Base-by-base conservation (phyloP, 176 grass and related monocot genomes). In the Rhipidocladum racemiflorum region DNA sequence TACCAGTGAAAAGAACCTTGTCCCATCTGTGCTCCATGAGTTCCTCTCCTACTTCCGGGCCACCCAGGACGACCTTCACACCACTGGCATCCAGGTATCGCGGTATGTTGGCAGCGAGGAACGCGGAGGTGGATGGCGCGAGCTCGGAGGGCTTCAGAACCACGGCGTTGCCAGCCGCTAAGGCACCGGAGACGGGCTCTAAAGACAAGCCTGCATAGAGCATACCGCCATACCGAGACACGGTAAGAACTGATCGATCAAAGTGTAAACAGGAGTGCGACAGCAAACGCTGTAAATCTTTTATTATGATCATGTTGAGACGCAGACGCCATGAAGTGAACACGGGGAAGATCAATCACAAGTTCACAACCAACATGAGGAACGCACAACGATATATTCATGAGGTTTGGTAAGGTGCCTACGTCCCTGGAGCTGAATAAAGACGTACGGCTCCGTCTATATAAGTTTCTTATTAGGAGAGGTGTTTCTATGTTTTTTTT, bases 11-110 rank as follows among this genome's bases (percentile, higher is more conserved):
- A 57, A 97, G 91, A 56, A 97, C 88, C 61, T 92, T 97, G 80
- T 97, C 92, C 95, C 95, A 97, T 89, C 76, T 89, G 25, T 89
- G 70, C 5, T 97, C 88, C 95, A 97, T 92, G 76, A 97, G 90
- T 24, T 73, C 74, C 80, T 91, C 82, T 64, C 90, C 92, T 10
- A 83, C 86, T n/a, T 88, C 49, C 6, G 87, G 50, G 7, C 80
- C 95, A 42, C 95, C 95, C 54, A 70, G 29, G n/a, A 94, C 65
- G 15, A 97, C 90, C 85, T 92, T 94, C 51, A 98, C 72, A 18
- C 67, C 76, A 76, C 69, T 84, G 24, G 69, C 39, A 68, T 98
- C 95, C 0, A 98, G 56, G 68, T 98, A 98, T 62, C 76, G 86
- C 0, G 86, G 61, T 54, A 98, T 14, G 81, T 74, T 91, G 27